Base-by-base conservation (phyloP, 805 yeast species). In the Sugiyamaella floridensis region DNA sequence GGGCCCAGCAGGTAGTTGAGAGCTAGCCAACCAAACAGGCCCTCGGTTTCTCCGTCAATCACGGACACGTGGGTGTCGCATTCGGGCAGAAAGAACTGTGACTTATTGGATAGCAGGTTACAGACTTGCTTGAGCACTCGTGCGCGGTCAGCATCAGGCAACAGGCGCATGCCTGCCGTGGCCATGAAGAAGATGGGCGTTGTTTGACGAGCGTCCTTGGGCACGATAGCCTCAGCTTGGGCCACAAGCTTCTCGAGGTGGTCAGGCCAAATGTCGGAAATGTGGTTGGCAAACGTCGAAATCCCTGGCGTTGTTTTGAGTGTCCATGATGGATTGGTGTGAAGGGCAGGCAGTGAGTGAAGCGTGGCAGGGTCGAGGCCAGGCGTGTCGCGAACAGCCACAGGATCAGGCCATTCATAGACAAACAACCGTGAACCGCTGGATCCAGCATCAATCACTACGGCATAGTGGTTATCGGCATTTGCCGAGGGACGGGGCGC, bases 21-120 rank as follows among this genome's bases (percentile, higher is more conserved):
- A 0, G 92, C 93, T 29, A 93, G 67, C 99, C 99, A 93, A 14
- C 99, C 99, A 64, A 88, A 93, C 8, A 92, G 66, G 1, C 98
- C 99, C 71, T 93, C 99, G 0, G 89, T 81, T 60, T 86, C 92
- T 18, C 99, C 99, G 67, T 90, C 97, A 44, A 93, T 93, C 41
- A 88, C 83, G 61, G 86, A 83, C 9, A 93, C 82, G 61, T 86
- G 89, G 8, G 83, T 76, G 0, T 70, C 71, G 67, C 98, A 92
- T 22, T 71, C 71, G 0, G 77, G 72, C 1, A 84, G 59, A 15
- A 64, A 58, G 61, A 92, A 92, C 11, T 73, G 67, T 2, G 89
- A 75, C 43, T 83, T 73, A 15, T 74, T 65, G 51, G 72, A 70
- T 29, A 92, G 70, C 8, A 74, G 67, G 8, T 67, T 52, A 67